Conservation (phyloP, 495 filamentous ascomycete genomes). For the Trichoderma orchidacearum region DNA sequence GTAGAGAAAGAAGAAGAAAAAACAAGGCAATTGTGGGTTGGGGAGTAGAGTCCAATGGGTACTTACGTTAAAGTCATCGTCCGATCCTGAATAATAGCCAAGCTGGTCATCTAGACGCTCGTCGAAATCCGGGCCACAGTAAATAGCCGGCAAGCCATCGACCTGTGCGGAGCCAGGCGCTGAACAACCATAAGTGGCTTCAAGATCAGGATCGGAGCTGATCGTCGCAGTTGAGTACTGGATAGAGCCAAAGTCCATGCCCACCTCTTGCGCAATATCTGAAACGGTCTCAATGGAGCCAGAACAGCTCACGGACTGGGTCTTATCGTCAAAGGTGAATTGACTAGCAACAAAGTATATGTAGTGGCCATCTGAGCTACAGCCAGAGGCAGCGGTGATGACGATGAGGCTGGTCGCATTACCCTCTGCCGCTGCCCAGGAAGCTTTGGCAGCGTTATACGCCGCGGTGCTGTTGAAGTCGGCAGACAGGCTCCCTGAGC, state of each 20-base stretch:
- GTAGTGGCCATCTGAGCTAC: neutral
- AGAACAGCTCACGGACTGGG: neutral
- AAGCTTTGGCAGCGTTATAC: neutral
- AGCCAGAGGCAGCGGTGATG: neutral
- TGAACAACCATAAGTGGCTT: neutral
- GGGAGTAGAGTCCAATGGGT: too few relatives aligned
- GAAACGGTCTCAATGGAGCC: neutral
- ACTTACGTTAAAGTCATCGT: neutral
- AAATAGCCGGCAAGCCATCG: neutral
- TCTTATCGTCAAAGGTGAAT: neutral
- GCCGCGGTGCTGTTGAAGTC: neutral
- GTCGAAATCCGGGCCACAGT: neutral
- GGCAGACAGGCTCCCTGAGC: neutral
- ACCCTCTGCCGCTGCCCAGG: neutral
- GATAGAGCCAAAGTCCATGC: neutral
- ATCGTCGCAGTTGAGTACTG: neutral
- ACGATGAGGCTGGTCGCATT: neutral
- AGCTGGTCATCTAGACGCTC: neutral
- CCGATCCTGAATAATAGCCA: neutral
- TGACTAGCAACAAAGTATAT: neutral
- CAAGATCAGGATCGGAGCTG: neutral
- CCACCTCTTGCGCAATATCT: neutral
- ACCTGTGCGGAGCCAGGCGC: neutral
- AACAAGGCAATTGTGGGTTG: too few relatives aligned
- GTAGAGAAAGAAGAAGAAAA: neutral